phyloP scores from a whole-genome alignment of 306 rosid species.

The Cicer cuneatum region DNA sequence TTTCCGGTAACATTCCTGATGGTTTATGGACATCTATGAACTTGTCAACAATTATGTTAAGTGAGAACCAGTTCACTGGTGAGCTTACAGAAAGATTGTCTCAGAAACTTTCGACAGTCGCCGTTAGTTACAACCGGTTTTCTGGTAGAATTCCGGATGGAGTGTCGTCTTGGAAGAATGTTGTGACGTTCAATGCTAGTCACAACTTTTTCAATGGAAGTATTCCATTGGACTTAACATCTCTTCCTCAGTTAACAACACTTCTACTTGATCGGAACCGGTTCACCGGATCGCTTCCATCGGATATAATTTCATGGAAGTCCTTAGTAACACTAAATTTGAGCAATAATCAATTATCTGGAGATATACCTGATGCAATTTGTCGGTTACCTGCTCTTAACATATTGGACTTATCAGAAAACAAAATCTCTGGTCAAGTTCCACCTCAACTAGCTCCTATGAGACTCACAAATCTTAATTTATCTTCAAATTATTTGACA shows the following conservation, averaged over 20 bases:
- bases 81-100: constrained; percentile 44
- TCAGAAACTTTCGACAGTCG: constrained; percentile 29
- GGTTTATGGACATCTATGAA: constrained; percentile 47
- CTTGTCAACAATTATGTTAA: constrained; percentile 40
- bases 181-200: constrained; percentile 56
- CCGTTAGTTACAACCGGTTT: constrained; percentile 59
- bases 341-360: constrained; percentile 56
- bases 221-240: constrained; percentile 61
- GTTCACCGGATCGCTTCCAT: constrained; percentile 56
- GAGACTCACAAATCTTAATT: constrained; percentile 43
- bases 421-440: constrained; percentile 64
- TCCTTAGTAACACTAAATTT: constrained; percentile 52
- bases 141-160: constrained; percentile 60
- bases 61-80: constrained; percentile 45
- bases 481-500: constrained; percentile 53
- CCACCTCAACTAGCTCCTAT: constrained; percentile 46
- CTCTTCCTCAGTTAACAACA: constrained; percentile 50
- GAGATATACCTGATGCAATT: constrained; percentile 56
- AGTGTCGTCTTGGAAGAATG: constrained; percentile 55
- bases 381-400: constrained; percentile 53
- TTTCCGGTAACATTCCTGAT: constrained; percentile 48
- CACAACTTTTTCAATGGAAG: constrained; percentile 63
- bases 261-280: constrained; percentile 61
- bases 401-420: constrained; percentile 65
- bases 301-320: constrained; percentile 53